phyloP scores from a whole-genome alignment of 305 asterid genomes.

The Fraxinus platypoda region DNA sequence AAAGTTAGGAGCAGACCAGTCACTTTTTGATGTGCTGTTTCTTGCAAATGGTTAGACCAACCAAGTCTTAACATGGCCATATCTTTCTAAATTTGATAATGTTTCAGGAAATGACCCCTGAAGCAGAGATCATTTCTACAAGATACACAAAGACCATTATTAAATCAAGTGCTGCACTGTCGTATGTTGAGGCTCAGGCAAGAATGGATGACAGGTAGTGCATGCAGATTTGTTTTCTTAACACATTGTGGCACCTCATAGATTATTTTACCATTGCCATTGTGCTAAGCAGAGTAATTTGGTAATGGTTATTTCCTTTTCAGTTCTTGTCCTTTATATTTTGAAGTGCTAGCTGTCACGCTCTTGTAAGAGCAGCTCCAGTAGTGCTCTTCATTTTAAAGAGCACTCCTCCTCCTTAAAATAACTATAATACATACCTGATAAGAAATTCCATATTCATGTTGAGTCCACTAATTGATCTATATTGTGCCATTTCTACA shows the following conservation, averaged over 20 bases:
- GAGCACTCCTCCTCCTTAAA: background rate
- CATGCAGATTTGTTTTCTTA: conserved; percentile 14
- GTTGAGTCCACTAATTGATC: background rate
- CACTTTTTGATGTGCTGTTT: background rate
- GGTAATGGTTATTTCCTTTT: conserved; percentile 2
- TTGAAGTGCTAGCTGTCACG: conserved; percentile 10
- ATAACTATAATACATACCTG: background rate
- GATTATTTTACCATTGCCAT: conserved; percentile 5
- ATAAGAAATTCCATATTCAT: background rate
- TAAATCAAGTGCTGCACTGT: conserved; percentile 90
- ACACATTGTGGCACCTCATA: background rate
- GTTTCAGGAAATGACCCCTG: conserved; percentile 92
- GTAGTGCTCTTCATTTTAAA: background rate
- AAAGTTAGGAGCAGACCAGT: background rate
- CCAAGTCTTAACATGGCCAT: background rate
- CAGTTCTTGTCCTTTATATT: conserved; percentile 1
- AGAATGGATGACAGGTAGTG: conserved; percentile 96
- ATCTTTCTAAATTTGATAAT: conserved; percentile 14
- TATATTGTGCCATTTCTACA: conserved; percentile 1
- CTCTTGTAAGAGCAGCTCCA: background rate
- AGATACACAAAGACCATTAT: conserved; percentile 85
- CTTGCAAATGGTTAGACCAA: background rate
- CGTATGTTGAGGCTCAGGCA: conserved; percentile 99
- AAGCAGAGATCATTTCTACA: conserved; percentile 85
- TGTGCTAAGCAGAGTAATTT: background rate